phyloP scores from a whole-genome alignment of 306 rosid genomes.

The Crotalaria pallida region DNA sequence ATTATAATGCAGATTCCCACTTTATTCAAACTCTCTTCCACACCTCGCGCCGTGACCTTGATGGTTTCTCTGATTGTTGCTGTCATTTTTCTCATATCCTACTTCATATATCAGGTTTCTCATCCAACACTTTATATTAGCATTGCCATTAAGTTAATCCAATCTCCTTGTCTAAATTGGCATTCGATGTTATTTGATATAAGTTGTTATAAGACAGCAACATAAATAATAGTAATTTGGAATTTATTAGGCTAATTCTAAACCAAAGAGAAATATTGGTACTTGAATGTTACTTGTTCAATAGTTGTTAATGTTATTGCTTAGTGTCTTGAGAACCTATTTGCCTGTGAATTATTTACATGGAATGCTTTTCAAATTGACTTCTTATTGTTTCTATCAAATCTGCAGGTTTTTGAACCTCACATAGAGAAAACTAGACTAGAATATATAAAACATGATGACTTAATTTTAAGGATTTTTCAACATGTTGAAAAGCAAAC shows the following conservation, averaged over 20 bases:
- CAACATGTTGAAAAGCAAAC: conserved; percentile 18
- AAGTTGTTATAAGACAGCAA: background rate
- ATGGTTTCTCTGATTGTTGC: conserved; percentile 30
- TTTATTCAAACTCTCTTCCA: conserved; percentile 11
- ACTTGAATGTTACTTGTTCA: no score
- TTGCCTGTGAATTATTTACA: background rate
- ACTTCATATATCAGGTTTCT: conserved; percentile 37
- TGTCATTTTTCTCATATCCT: conserved; percentile 15
- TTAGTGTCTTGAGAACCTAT: no score
- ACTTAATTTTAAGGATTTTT: conserved; percentile 19
- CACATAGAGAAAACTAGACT: conserved; percentile 21
- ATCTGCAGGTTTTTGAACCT: conserved; percentile 21
- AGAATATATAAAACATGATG: conserved; percentile 18
- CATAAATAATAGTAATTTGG: background rate
- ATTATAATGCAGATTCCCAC: conserved; percentile 36
- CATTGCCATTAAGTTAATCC: background rate
- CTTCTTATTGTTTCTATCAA: background rate
- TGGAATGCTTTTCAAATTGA: background rate
- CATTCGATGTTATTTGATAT: background rate
- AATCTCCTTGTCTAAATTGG: background rate
- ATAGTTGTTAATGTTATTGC: no score
- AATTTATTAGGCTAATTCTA: background rate
- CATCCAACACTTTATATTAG: background rate
- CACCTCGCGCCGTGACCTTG: conserved; percentile 4
- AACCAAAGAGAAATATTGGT: background rate